Conservation (phyloP, 2,329 filamentous ascomycete genomes). For the Trichophyton schoenleinii region DNA sequence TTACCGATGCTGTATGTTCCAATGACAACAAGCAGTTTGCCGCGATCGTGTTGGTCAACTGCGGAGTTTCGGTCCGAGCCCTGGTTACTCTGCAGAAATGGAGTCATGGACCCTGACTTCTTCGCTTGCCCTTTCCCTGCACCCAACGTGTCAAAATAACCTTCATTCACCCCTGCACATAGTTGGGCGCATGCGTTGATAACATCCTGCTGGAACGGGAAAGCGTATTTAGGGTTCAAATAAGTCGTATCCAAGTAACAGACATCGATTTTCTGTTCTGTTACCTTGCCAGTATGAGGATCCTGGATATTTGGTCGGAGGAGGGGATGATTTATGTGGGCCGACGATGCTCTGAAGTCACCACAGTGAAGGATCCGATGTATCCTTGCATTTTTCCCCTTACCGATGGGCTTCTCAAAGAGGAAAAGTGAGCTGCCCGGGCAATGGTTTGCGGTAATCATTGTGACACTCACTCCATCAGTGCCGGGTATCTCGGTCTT, state of each 20-base stretch:
- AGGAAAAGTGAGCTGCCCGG: constrained; percentile 88
- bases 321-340: constrained; percentile 69
- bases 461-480: constrained; percentile 72
- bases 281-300: constrained; percentile 54
- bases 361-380: constrained; percentile 89
- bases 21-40: constrained; percentile 72
- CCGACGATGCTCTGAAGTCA: constrained; percentile 82
- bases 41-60: constrained; percentile 18
- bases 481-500: constrained; percentile 68
- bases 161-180: constrained; percentile 63
- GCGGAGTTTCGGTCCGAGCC: background rate
- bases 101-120: constrained; percentile 47
- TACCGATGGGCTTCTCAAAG: constrained; percentile 65
- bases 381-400: constrained; percentile 45
- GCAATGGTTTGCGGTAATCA: constrained; percentile 95
- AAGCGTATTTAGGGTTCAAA: constrained; percentile 87
- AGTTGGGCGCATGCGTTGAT: constrained; percentile 78
- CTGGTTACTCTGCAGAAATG: constrained; percentile 18
- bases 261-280: constrained; percentile 79
- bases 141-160: constrained; percentile 44
- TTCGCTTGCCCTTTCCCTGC: constrained; percentile 34
- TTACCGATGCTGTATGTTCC: constrained; percentile 98
- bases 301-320: constrained; percentile 65
- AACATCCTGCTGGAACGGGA: constrained; percentile 78
- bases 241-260: constrained; percentile 98